Percentiles rank a stretch among this genome's conserved stretches.
Conservation (phyloP, 257 asterid genomes). For the Petunia axillaris region DNA sequence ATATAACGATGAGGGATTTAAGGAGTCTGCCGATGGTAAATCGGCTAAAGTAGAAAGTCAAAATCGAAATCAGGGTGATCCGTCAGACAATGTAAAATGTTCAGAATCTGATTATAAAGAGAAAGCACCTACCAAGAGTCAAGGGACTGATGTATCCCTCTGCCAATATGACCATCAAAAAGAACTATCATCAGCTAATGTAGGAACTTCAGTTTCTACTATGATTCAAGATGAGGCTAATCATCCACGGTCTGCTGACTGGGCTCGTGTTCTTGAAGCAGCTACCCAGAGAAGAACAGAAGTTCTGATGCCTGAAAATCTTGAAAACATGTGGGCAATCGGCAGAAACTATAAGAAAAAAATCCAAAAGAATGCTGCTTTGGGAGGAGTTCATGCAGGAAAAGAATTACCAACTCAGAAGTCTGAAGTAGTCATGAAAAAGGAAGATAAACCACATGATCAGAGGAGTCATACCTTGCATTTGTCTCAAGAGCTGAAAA, state of each 20-base stretch:
- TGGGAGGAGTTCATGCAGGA: conserved; percentile 42
- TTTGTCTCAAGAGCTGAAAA: conserved; percentile 45
- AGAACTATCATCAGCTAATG: conserved; percentile 39
- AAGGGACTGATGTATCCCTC: conserved; percentile 43
- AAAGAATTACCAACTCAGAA: conserved; percentile 41
- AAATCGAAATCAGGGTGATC: conserved; percentile 38
- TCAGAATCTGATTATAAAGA: conserved; percentile 47
- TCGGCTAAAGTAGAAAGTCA: conserved; percentile 46
- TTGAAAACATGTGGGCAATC: conserved; percentile 96
- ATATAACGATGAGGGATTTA: conserved; percentile 56
- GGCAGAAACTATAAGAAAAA: conserved; percentile 96
- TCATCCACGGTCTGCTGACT: conserved; percentile 67
- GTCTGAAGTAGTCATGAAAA: conserved; percentile 37
- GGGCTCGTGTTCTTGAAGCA: conserved; percentile 93
- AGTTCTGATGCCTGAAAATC: conserved; percentile 98
- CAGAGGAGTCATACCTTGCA: conserved; percentile 43
- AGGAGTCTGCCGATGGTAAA: conserved; percentile 45
- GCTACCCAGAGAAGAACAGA: conserved; percentile 98
- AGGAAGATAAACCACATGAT: conserved; percentile 54
- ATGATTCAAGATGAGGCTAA: conserved; percentile 47
- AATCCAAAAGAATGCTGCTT: conserved; percentile 54
- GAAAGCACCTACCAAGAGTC: conserved; percentile 39
- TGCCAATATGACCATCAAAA: conserved; percentile 49
- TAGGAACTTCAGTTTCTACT: conserved; percentile 43
- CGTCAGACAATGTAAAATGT: conserved; percentile 48